These are phyloP conservation scores for Hanseniaspora gamundiae DNA, from an alignment of 1,139 yeast species.

Conservation along the genomic window DNA sequence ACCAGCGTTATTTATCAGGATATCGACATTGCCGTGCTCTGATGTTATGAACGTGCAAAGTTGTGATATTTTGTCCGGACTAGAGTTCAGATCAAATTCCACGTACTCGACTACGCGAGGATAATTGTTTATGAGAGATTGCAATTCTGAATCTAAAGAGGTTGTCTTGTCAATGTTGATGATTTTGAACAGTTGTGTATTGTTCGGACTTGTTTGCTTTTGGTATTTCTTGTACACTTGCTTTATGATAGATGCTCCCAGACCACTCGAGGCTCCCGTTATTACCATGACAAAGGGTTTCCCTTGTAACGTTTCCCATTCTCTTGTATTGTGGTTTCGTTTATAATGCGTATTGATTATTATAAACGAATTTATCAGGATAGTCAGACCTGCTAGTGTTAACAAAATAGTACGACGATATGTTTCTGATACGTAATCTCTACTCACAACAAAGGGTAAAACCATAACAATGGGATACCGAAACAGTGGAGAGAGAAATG, in stretches of 20 bases:
- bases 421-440: too few relatives aligned
- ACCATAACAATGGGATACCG: too few relatives aligned
- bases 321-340: background rate
- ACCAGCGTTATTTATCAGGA: constrained; percentile 70
- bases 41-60: constrained; percentile 26
- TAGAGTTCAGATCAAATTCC: constrained; percentile 2
- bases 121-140: background rate
- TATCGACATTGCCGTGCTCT: constrained; percentile 30
- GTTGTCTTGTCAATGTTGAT: constrained; percentile 37
- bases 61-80: constrained; percentile 17
- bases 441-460: too few relatives aligned
- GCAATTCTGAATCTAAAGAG: constrained; percentile 27
- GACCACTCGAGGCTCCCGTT: constrained; percentile 57
- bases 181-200: constrained; percentile 38
- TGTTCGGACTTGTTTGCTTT: too few relatives aligned
- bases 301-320: background rate
- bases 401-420: too few relatives aligned
- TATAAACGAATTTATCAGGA: background rate
- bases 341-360: background rate
- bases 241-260: constrained; percentile 38
- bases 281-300: constrained; percentile 23
- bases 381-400: background rate
- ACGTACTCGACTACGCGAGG: background rate
- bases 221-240: constrained; percentile 22
- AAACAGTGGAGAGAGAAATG: too few relatives aligned